Base-by-base conservation (phyloP, 805 yeast genomes). In the Ogataea pini region DNA sequence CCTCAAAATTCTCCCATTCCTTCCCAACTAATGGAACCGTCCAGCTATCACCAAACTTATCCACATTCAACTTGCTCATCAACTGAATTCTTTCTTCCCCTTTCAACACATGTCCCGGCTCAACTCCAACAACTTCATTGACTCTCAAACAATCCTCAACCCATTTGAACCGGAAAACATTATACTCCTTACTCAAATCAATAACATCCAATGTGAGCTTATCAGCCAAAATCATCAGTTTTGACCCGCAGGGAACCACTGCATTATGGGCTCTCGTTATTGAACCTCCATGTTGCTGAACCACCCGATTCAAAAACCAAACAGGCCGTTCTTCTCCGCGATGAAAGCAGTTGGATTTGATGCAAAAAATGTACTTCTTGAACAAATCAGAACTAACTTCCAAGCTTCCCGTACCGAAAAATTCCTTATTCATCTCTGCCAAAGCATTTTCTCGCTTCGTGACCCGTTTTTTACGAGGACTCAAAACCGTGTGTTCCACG, bases 121-220 rank as follows among this genome's bases (percentile, higher is more conserved):
- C 96, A 6, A 86, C 55, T 2, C 73, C 75, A 0, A 88, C 63
- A 1, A 81, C 39, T 2, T 56, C 44, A 1, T 63, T 57, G 12
- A 69, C 61, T 14, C 63, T 58, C 2, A 87, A 67, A 56, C 94
- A 82, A 54, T 87, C 91, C 38, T 80, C 70, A 5, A 89, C 62
- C 96, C 96, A 92, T 25, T 68, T 62, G 0, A 95, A 89, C 44
- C 67, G 73, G 7, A 89, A 60, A 0, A 92, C 71, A 57, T 84
- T 87, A 55, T 75, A 78, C 14, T 63, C 49, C n/a, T 69, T 63
- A 9, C 61, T 55, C n/a, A 78, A 50, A 1, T 64, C 63, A 2
- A 54, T 57, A 2, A 78, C 74, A 42, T 72, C 73, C 3, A 63
- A 51, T 0, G 79, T 76, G 10, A 57, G 46, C 47, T 60, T 70